Conservation (phyloP, 495 filamentous ascomycete species). For the Ascobolus immersus region DNA sequence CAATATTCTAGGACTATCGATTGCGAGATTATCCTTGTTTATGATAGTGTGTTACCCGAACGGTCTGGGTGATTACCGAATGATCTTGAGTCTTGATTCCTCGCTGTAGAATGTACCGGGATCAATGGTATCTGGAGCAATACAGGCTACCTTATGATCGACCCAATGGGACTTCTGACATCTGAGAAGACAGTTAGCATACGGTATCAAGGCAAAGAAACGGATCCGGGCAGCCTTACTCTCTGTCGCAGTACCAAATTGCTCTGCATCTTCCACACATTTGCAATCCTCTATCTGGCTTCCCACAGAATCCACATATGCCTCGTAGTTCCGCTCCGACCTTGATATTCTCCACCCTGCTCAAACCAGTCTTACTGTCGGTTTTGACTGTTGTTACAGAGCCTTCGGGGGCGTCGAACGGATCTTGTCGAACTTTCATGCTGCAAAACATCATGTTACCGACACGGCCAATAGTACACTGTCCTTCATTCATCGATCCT, state of each 20-base stretch:
- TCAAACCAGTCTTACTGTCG: too few relatives aligned
- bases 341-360: too few relatives aligned
- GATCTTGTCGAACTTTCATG: not conserved
- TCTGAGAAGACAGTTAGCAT: not conserved
- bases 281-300: slow-evolving; percentile 3
- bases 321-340: too few relatives aligned
- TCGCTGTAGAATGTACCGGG: too few relatives aligned
- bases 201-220: not conserved
- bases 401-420: slow-evolving; percentile 1
- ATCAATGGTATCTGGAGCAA: not conserved
- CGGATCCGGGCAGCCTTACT: too few relatives aligned
- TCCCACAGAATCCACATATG: slow-evolving; percentile 6
- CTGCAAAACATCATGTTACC: not conserved
- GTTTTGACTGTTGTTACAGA: too few relatives aligned
- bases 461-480: not conserved
- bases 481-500: too few relatives aligned
- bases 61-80: too few relatives aligned
- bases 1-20: too few relatives aligned
- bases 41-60: too few relatives aligned
- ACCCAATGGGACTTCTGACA: not conserved
- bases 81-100: too few relatives aligned
- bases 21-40: too few relatives aligned
- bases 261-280: slow-evolving; percentile 1
- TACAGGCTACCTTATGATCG: not conserved
- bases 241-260: slow-evolving; percentile 6